Conservation (phyloP, 108 stramenopile species). For the Cyclotella cryptica region DNA sequence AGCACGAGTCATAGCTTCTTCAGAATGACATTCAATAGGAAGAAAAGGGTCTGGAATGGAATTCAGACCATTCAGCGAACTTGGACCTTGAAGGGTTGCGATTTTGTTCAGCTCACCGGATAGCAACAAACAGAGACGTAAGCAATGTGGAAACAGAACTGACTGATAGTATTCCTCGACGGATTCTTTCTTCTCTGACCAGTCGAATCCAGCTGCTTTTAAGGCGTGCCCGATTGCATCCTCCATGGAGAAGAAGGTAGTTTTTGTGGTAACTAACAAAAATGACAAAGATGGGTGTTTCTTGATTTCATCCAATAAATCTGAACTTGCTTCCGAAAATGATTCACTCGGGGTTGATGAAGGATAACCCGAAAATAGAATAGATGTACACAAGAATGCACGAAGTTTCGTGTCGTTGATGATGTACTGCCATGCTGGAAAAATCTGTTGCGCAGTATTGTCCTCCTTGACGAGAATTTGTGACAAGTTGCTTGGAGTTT, state of each 20-base stretch:
- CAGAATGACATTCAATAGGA: slow-evolving; percentile 67
- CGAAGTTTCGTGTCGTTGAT: slow-evolving; percentile 56
- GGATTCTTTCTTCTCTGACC: slow-evolving; percentile 39
- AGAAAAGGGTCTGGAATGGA: slow-evolving; percentile 82
- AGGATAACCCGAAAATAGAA: slow-evolving; percentile 67
- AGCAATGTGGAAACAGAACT: slow-evolving; percentile 79
- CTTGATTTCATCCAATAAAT: slow-evolving; percentile 34
- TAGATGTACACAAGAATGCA: slow-evolving; percentile 60
- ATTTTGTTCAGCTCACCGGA: slow-evolving; percentile 39
- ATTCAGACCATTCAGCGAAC: slow-evolving; percentile 23
- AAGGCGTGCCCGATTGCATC: slow-evolving; percentile 30
- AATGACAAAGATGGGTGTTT: slow-evolving; percentile 21
- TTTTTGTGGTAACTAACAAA: slow-evolving; percentile 4
- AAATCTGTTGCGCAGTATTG: not conserved
- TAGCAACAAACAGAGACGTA: slow-evolving; percentile 65
- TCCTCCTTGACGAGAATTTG: not conserved
- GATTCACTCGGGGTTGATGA: slow-evolving; percentile 15
- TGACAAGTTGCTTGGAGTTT: not conserved
- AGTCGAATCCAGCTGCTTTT: slow-evolving; percentile 21
- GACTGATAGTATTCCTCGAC: slow-evolving; percentile 59
- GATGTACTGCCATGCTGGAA: slow-evolving; percentile 46
- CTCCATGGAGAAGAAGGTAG: slow-evolving; percentile 33
- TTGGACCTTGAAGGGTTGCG: slow-evolving; percentile 27
- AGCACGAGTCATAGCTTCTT: slow-evolving; percentile 71
- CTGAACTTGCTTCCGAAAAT: slow-evolving; percentile 27